Percentiles rank a stretch among this genome's conserved stretches.
Evolutionary conservation across 345 rosid genomes (phyloP).

Genomic region (Hypericum androsaemum): DNA sequence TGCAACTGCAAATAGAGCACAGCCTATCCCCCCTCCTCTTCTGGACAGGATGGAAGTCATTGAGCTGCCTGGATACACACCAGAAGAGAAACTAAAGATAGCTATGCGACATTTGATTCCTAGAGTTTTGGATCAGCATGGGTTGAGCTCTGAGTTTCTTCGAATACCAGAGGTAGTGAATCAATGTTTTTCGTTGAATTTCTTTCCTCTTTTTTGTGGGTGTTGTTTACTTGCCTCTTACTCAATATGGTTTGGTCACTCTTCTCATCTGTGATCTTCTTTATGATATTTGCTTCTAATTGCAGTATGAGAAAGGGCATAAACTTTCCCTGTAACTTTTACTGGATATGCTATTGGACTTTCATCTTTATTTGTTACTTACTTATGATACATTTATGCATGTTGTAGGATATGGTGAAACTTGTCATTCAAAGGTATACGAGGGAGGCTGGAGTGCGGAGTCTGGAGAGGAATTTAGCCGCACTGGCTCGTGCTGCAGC

Average conservation of each 20-base stretch:
- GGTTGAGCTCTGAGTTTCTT: slow-evolving; percentile 72
- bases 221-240: neutral
- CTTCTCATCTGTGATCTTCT: neutral
- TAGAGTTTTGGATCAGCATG: slow-evolving; percentile 92
- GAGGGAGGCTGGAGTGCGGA: slow-evolving; percentile 95
- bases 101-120: slow-evolving; percentile 93
- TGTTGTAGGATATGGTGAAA: slow-evolving; percentile 66
- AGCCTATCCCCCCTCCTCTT: slow-evolving; percentile 95
- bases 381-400: neutral
- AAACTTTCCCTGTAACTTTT: no score
- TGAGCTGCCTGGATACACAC: slow-evolving; percentile 94
- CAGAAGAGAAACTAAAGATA: slow-evolving; percentile 88
- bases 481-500: slow-evolving; percentile 98
- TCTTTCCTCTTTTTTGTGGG: neutral
- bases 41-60: slow-evolving; percentile 96
- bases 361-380: neutral
- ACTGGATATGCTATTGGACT: neutral
- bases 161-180: slow-evolving; percentile 83
- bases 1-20: slow-evolving; percentile 89
- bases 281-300: neutral
- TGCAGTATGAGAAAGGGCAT: no score
- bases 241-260: neutral
- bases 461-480: slow-evolving; percentile 82
- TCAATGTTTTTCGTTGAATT: neutral
- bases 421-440: slow-evolving; percentile 87